A percentile compares a stretch with the other conserved stretches of the same genome.
Evolutionary conservation across 495 filamentous ascomycete species (phyloP).

Genomic region (Lepidopterella palustris): DNA sequence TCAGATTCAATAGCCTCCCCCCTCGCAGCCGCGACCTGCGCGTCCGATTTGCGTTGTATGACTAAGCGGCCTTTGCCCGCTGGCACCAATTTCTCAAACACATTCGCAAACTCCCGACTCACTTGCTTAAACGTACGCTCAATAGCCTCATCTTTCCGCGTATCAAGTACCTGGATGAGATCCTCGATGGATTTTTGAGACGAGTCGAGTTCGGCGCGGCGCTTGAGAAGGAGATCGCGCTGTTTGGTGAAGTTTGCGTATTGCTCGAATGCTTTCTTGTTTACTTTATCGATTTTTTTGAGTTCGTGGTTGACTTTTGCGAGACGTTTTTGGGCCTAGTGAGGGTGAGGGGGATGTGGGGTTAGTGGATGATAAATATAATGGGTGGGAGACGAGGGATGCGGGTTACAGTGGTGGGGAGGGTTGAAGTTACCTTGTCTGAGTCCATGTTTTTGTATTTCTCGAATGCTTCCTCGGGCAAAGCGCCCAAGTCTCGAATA

Average conservation of each 20-base stretch:
- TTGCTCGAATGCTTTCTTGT: constrained; percentile 99
- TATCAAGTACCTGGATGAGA: constrained; percentile 85
- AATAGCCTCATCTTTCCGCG: constrained; percentile 91
- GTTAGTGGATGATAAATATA: constrained; percentile 6
- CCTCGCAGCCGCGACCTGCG: constrained; percentile 38
- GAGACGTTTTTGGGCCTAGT: constrained; percentile 74
- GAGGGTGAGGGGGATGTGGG: too few relatives aligned
- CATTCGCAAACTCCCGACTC: constrained; percentile 78
- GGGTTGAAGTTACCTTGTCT: constrained; percentile 52
- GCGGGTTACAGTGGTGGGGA: neutral
- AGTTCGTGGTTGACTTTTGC: constrained; percentile 89
- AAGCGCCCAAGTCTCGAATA: constrained; percentile 85
- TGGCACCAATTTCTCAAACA: constrained; percentile 93
- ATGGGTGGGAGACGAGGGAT: constrained; percentile 22
- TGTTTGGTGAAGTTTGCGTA: constrained; percentile 95
- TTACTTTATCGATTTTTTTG: constrained; percentile 95
- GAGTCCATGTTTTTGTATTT: constrained; percentile 77
- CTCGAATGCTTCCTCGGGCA: constrained; percentile 90
- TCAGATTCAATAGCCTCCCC: neutral
- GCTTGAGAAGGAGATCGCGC: constrained; percentile 71
- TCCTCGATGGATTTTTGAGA: constrained; percentile 81
- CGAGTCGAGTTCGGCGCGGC: constrained; percentile 75
- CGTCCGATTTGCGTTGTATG: constrained; percentile 86
- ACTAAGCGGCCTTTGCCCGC: constrained; percentile 85
- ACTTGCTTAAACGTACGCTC: constrained; percentile 98